Conservation (phyloP, 2,329 filamentous ascomycete species). For the Teratosphaeria zuluensis region DNA sequence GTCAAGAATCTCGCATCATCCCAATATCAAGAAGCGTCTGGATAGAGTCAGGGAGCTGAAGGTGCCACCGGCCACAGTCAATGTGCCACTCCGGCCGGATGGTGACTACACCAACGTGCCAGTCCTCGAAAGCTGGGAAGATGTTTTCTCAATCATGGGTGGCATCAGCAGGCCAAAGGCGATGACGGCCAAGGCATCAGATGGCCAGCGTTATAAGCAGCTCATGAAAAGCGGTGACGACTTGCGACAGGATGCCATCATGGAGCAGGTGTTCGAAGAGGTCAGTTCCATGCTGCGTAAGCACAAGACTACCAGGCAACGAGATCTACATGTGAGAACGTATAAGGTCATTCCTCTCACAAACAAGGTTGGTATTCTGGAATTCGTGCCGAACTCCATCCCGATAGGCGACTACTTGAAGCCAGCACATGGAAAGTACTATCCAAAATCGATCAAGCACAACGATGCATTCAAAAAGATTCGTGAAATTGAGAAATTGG, state of each 20-base stretch:
- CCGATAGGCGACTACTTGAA: constrained; percentile 87
- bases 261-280: constrained; percentile 98
- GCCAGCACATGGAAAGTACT: constrained; percentile 79
- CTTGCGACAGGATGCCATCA: constrained; percentile 90
- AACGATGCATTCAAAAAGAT: constrained; percentile 73
- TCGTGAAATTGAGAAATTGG: constrained; percentile 55
- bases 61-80: constrained; percentile 83
- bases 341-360: constrained; percentile 95
- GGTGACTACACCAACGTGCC: constrained; percentile 71
- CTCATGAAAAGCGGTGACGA: constrained; percentile 84
- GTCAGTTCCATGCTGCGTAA: constrained; percentile 82
- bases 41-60: constrained; percentile 50
- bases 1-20: not conserved
- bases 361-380: constrained; percentile 77
- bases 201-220: constrained; percentile 77
- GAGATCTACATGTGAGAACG: constrained; percentile 81
- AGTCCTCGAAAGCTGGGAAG: constrained; percentile 59
- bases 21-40: constrained; percentile 36
- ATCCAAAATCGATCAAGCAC: constrained; percentile 72
- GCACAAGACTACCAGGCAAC: constrained; percentile 77
- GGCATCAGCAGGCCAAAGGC: constrained; percentile 93
- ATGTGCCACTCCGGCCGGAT: constrained; percentile 63
- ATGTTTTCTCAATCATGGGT: constrained; percentile 73
- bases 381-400: constrained; percentile 90
- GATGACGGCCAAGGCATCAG: constrained; percentile 66